Base-by-base conservation (phyloP, 2,329 filamentous ascomycete genomes). In the Scolecobasidium constrictum region DNA sequence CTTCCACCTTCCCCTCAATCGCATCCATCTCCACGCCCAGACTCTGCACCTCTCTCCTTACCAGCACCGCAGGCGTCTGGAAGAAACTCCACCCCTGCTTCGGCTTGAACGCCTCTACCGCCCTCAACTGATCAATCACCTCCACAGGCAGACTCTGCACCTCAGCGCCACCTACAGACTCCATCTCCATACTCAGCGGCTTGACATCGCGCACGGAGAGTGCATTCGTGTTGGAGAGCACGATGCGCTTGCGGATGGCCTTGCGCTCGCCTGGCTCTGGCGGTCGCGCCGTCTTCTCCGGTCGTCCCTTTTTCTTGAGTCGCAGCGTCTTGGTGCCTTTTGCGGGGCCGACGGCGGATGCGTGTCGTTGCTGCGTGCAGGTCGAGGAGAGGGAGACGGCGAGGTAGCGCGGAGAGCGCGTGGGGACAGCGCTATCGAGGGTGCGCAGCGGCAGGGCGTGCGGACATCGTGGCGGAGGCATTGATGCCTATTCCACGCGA, bases 141-240 rank as follows among this genome's bases (percentile, higher is more conserved):
- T 66, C 63, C 34, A 78, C 76, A 5, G 83, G 78, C 20, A 96
- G 63, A 2, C 75, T 75, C 41, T 86, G 65, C 21, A 96, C 74
- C 7, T 73, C 65, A 40, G 75, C 72, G 23, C 49, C 43, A 9
- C 49, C 49, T 16, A 45, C 31, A 13, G 28, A 34, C 17, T 19
- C 19, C 21, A 33, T 20, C 38, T 50, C 54, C 33, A 57, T 44
- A 1, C 69, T 67, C 21, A 66, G 62, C 7, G 63, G 57, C 11
- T 64, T 70, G 43, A 94, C 56, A 38, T 81, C 72, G 18, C 69
- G 58, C 5, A 96, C 82, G 46, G 81, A 77, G 28, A 95, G 68
- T 39, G 92, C 92, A 65, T 94, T 96, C 62, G 85, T 83, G 66
- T 96, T 98, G 69, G 83, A 90, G 47, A 98, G 77, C 46, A 93